Percentiles rank a stretch among this genome's conserved stretches.
These are phyloP conservation scores for Tubosaeta brunneosetosa DNA, from an alignment of 768 basidiomycete species.

Conservation along the genomic window DNA sequence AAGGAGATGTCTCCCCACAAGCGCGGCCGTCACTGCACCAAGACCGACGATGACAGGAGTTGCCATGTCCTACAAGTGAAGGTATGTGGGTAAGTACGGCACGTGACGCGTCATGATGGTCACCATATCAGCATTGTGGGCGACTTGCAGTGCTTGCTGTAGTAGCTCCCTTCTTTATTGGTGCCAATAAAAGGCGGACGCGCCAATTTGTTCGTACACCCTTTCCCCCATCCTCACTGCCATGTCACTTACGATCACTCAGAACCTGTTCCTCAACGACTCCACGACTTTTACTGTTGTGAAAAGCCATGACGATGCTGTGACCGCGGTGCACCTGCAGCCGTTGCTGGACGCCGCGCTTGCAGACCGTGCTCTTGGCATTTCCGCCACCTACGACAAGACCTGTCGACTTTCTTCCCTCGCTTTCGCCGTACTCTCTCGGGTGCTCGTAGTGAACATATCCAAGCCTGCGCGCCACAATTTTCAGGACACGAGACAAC, in stretches of 20 bases:
- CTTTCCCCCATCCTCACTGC: not conserved
- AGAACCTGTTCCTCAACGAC: slow-evolving; percentile 31
- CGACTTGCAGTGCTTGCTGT: slow-evolving; percentile 14
- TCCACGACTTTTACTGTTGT: slow-evolving; percentile 27
- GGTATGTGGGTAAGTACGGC: not conserved
- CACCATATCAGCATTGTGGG: slow-evolving; percentile 6
- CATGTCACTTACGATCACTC: slow-evolving; percentile 26
- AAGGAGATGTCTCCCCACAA: slow-evolving; percentile 68
- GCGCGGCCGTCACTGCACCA: slow-evolving; percentile 69
- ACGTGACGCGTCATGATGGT: slow-evolving; percentile 9
- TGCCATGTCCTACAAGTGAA: slow-evolving; percentile 48
- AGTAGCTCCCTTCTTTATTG: slow-evolving; percentile 5
- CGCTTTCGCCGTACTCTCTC: slow-evolving; percentile 36
- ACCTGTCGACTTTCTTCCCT: slow-evolving; percentile 33
- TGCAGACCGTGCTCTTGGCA: slow-evolving; percentile 29
- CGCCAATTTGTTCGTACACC: not conserved
- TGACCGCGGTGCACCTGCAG: slow-evolving; percentile 23
- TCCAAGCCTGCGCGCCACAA: slow-evolving; percentile 9
- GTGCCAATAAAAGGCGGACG: slow-evolving; percentile 5
- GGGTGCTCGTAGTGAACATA: slow-evolving; percentile 34
- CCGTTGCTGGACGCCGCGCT: slow-evolving; percentile 27
- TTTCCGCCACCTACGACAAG: slow-evolving; percentile 40
- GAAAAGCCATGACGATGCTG: slow-evolving; percentile 21
- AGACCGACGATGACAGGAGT: slow-evolving; percentile 75
- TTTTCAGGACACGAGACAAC: not conserved